Evolutionary conservation across 2,329 filamentous ascomycete species (phyloP), one percentile per base, ranked within the genome.

Genomic region (Alternaria sp.): DNA sequence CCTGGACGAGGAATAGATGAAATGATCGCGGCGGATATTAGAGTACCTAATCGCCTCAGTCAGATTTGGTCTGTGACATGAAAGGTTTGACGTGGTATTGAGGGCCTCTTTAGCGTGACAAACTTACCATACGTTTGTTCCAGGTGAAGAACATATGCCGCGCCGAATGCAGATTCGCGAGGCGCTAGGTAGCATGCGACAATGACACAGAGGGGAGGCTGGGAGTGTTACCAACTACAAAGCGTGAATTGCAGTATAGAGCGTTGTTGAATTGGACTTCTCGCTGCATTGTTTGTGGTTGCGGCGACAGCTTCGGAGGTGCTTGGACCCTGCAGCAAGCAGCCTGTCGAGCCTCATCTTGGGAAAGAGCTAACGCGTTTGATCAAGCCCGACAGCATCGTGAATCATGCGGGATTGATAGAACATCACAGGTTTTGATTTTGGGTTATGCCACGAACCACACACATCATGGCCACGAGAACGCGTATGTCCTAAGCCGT

Each of bases 141-240:
- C 54, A n/a, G 30, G 16, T 53, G 44, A 41, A 34, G 55, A 28
- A 53, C 12, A 18, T 30, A 54, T 30, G 22, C 41, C 53, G 51
- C 59, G 59, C 52, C 22, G 39, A 30, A 12, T 12, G 51, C 53
- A 53, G 59, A 58, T 57, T 36, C 9, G 54, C 28, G 44, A 51
- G 34, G 32, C 38, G 8, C 42, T 36, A 22, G 11, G 46, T 60
- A 47, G 63, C 67, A 71, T 71, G 53, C 30, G 58, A 59, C 36
- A 44, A 39, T 53, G 32, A 2, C 30, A 53, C n/a, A 44, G 42
- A 11, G 14, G 18, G n/a, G 2, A 26, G 18, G 28, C 6, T 14
- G 12, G 18, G 14, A 12, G 22, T 22, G 22, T n/a, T 28, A 12
- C 16, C 2, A 5, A n/a, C 5, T 12, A 16, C 9, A 34, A 24